Evolutionary conservation across 345 rosid genomes (phyloP), one percentile per base, ranked within the genome.

Genomic region (Citrus medica): DNA sequence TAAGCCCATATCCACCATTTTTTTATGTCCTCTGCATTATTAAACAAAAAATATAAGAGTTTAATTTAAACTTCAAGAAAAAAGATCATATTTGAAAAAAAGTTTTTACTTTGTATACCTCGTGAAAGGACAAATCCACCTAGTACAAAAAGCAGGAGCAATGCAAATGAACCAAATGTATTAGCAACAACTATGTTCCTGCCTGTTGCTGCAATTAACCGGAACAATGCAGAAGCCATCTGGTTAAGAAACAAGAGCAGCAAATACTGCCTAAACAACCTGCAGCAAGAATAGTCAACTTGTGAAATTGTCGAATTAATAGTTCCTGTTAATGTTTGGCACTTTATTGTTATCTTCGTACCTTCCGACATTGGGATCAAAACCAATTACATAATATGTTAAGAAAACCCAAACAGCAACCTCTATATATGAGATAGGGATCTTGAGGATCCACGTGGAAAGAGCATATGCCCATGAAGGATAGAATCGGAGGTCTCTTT

Each of bases 401-500:
- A 53, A 17, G 58, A 53, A 53, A 5, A 53, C 58, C 58, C 58
- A 53, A 53, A 53, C 58, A 17, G 58, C 58, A 17, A 17, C 58
- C 22, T 53, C 58, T 53, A 53, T 3, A 53, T 53, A 53, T 53
- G 58, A 53, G 58, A 53, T 17, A 17, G 58, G 58, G 58, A 53
- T 53, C 58, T 53, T 53, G 7, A 53, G 58, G 58, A 53, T 53
- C 58, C 58, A 53, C 17, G 58, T 53, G 58, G 58, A 22, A 53
- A 53, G 58, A 53, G 58, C 58, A 19, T 53, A 53, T 17, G 58
- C 58, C 58, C 58, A 53, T 17, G 58, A 17, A 16, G 58, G 22
- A 17, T 53, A 53, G 58, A 53, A 53, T 53, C 22, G 58, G 22
- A 90, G 85, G 67, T 89, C 95, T 75, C 95, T 85, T 83, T 92